Conservation (phyloP, 1,284 basidiomycete species). For the Garcileccinum viscosum region DNA sequence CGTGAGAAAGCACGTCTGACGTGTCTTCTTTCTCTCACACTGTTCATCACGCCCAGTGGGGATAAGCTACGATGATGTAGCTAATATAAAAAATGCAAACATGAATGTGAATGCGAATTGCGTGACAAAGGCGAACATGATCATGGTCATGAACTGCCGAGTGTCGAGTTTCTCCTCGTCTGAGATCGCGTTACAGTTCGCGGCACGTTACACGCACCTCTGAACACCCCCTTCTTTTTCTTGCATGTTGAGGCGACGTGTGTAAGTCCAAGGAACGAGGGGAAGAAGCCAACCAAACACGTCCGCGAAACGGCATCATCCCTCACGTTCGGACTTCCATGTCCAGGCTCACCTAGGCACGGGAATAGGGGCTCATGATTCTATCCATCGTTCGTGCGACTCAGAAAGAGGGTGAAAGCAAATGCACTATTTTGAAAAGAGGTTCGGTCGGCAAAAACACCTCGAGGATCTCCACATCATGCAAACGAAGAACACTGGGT, state of each 20-base stretch:
- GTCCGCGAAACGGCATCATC: constrained; percentile 23
- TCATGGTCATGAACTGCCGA: not conserved
- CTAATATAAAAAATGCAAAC: not conserved
- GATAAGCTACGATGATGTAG: not conserved
- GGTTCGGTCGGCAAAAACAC: constrained; percentile 56
- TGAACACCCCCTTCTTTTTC: not conserved
- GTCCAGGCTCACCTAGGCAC: constrained; percentile 3
- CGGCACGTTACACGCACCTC: not conserved
- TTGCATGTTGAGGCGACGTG: constrained; percentile 18
- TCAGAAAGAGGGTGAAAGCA: not conserved
- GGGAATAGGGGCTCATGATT: constrained; percentile 21
- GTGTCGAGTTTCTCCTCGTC: not conserved
- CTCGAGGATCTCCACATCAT: constrained; percentile 57
- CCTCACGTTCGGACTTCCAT: not conserved
- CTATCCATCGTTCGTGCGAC: not conserved
- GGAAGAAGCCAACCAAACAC: constrained; percentile 27
- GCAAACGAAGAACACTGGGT: constrained; percentile 55
- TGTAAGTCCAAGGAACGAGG: constrained; percentile 30
- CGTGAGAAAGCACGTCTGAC: not conserved
- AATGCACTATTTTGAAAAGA: constrained; percentile 48
- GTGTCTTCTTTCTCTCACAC: not conserved
- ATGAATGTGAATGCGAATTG: too few species aligned
- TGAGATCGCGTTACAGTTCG: constrained; percentile 9
- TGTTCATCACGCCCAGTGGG: not conserved
- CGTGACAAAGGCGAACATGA: not conserved